Conservation (phyloP, 495 filamentous ascomycete species). For the Xylaria bambusicola region DNA sequence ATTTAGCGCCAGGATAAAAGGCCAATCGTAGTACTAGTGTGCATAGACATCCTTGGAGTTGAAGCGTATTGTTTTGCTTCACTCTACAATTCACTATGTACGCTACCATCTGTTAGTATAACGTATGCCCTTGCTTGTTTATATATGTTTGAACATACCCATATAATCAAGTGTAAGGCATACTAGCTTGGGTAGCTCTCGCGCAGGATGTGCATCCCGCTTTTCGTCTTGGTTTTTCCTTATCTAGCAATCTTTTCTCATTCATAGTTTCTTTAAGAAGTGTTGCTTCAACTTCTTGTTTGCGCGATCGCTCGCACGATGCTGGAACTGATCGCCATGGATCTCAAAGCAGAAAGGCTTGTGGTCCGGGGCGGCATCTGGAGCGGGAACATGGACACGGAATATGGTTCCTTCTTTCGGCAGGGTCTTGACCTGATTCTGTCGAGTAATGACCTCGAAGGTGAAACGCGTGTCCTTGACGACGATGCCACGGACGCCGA, state of each 20-base stretch:
- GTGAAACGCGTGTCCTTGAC: slow-evolving; percentile 83
- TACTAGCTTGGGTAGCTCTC: too few relatives aligned
- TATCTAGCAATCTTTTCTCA: not conserved
- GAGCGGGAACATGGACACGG: slow-evolving; percentile 66
- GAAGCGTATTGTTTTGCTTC: too few relatives aligned
- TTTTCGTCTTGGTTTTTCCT: not conserved
- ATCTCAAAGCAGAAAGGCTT: slow-evolving; percentile 75
- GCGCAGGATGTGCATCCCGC: not conserved
- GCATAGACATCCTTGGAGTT: too few relatives aligned
- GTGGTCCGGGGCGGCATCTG: slow-evolving; percentile 18
- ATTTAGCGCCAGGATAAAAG: too few relatives aligned
- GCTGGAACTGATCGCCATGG: slow-evolving; percentile 83
- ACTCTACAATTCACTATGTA: too few relatives aligned
- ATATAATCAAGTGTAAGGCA: too few relatives aligned
- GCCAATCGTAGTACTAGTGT: too few relatives aligned
- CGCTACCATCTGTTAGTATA: too few relatives aligned
- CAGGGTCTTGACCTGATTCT: slow-evolving; percentile 67
- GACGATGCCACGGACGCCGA: slow-evolving; percentile 83
- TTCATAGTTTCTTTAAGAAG: slow-evolving; percentile 66
- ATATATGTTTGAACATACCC: too few relatives aligned
- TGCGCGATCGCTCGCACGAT: slow-evolving; percentile 77
- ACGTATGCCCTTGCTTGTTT: too few relatives aligned
- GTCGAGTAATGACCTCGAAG: slow-evolving; percentile 78
- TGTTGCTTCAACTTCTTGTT: slow-evolving; percentile 88
- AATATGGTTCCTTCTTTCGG: slow-evolving; percentile 92